A percentile compares a stretch with the other conserved stretches of the same genome.
phyloP scores from a whole-genome alignment of 495 filamentous ascomycete species.

The Aspergillus panamensis region DNA sequence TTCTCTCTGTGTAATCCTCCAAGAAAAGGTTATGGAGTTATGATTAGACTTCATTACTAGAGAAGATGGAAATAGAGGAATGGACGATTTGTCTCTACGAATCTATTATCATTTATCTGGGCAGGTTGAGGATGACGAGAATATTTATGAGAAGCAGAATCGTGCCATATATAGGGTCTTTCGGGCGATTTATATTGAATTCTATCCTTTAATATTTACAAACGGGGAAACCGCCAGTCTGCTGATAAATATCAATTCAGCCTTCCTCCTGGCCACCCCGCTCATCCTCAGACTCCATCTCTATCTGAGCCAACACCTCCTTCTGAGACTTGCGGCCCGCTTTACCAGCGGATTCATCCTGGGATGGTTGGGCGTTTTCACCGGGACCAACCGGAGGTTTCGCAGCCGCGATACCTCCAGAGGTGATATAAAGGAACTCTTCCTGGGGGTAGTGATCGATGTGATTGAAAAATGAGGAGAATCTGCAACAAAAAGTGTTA shows the following conservation, averaged over 20 bases:
- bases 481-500: slow-evolving; percentile 42
- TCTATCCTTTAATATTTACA: neutral
- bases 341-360: slow-evolving; percentile 1
- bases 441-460: slow-evolving; percentile 71
- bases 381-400: slow-evolving; percentile 24
- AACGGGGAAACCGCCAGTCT: neutral
- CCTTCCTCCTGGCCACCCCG: slow-evolving; percentile 13
- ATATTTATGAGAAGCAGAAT: too few relatives aligned
- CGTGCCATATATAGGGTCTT: too few relatives aligned
- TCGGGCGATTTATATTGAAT: too few relatives aligned
- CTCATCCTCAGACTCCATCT: slow-evolving; percentile 33
- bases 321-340: slow-evolving; percentile 23
- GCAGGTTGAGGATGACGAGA: too few relatives aligned
- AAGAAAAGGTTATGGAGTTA: too few relatives aligned
- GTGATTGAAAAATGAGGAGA: slow-evolving; percentile 78
- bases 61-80: too few relatives aligned
- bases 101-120: too few relatives aligned
- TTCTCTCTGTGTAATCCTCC: too few relatives aligned
- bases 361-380: neutral
- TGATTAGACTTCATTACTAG: too few relatives aligned
- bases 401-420: slow-evolving; percentile 57
- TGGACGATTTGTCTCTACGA: too few relatives aligned
- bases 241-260: neutral
- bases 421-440: slow-evolving; percentile 74
- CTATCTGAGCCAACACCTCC: slow-evolving; percentile 34